Base-by-base conservation (phyloP, 169 alveolate genomes). In the Cryptosporidium baileyi region DNA sequence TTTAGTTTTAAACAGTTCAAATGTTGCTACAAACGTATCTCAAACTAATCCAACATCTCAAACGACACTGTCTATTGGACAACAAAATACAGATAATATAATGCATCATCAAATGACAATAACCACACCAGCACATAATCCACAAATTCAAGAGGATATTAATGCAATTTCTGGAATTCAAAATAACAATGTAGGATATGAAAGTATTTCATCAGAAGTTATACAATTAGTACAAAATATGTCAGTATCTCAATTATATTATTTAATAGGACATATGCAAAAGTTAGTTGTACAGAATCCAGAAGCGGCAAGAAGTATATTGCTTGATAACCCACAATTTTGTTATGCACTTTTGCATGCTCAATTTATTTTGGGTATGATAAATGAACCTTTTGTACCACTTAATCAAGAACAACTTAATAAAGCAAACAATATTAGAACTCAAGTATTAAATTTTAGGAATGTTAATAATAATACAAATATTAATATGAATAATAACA, bases 261-360 rank as follows among this genome's bases (percentile, higher is more conserved):
- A 85, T 51, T 61, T 89, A 32, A 45, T 89, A n/a, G 80, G 89
- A 0, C 89, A 82, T 47, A 85, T 89, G 89, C 59, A 89, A 63
- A 89, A 89, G 13, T 67, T 67, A 17, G 67, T 89, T 24, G 32
- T 52, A 19, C 80, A 89, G 26, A 82, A 82, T 28, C 60, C 67
- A 17, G 80, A 45, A 1, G 60, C 63, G n/a, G 81, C 89, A 19
- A 82, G 81, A 45, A 51, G 79, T 4, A 81, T 60, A 57, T 80
- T 89, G 2, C 80, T 67, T 17, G 88, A 80, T 22, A 85, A 89
- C 24, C 79, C 54, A 45, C 81, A 41, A 41, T 88, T 89, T 40
- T 88, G 90, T 1, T 89, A 89, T 45, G 91, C 91, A 19, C 51
- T 89, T 22, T 81, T 89, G 7, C 92, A 89, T 40, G 81, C 91